Conservation (phyloP, 345 rosid genomes). For the Gossypium mustelinum region DNA sequence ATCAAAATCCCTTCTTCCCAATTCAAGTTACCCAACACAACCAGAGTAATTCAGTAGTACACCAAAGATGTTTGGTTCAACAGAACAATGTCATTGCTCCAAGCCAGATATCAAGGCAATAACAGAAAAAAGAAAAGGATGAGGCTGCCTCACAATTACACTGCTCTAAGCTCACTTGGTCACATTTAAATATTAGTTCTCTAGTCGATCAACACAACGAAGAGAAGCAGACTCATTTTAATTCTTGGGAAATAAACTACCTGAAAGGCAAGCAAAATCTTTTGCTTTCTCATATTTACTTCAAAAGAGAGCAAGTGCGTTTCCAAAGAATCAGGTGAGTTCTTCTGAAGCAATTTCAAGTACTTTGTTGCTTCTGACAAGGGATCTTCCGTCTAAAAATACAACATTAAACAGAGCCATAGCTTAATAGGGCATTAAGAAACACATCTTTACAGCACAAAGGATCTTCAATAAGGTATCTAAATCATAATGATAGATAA, state of each 20-base stretch:
- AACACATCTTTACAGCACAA: conserved; percentile 6
- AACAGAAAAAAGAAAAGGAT: not conserved
- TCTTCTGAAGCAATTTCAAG: conserved; percentile 84
- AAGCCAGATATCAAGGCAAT: not conserved
- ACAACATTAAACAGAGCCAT: conserved; percentile 12
- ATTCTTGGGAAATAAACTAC: conserved; percentile 29
- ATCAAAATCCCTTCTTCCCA: not conserved
- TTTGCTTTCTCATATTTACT: conserved; percentile 89
- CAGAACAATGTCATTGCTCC: not conserved
- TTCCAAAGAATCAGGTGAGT: conserved; percentile 74
- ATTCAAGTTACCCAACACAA: not conserved
- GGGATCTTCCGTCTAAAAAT: conserved; percentile 79
- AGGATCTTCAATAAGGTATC: conserved; percentile 1
- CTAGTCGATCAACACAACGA: not conserved
- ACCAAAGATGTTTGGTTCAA: not conserved
- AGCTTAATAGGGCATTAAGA: conserved; percentile 1
- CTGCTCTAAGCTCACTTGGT: not conserved
- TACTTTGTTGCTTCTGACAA: conserved; percentile 85
- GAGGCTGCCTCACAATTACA: not conserved
- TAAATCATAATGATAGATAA: conserved; percentile 2
- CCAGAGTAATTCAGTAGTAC: not conserved
- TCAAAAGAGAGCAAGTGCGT: conserved; percentile 95
- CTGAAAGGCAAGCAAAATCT: conserved; percentile 88
- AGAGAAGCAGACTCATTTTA: not conserved
- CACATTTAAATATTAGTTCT: not conserved